A percentile compares a stretch with the other conserved stretches of the same genome.
These are phyloP conservation scores for Epichloe elymi DNA, from an alignment of 2,329 filamentous ascomycete species.

Conservation along the genomic window DNA sequence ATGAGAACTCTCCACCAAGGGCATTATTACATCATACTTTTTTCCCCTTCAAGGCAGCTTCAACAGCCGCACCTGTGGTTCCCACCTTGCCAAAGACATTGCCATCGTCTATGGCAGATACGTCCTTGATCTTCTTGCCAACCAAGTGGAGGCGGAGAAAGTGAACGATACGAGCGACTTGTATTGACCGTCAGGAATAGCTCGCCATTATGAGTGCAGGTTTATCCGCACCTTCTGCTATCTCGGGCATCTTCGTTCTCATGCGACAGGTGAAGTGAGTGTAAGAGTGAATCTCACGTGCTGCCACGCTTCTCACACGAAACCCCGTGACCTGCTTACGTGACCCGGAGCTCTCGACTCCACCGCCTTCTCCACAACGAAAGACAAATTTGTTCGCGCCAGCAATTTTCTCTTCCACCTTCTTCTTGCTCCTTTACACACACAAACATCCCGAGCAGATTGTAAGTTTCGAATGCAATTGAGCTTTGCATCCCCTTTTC, in stretches of 20 bases:
- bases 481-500: neutral
- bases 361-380: constrained; percentile 11
- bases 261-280: neutral
- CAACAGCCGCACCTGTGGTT: constrained; percentile 62
- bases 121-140: constrained; percentile 61
- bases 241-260: constrained; percentile 41
- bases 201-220: neutral
- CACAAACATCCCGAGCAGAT: constrained; percentile 2
- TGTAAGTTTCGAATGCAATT: constrained; percentile 7
- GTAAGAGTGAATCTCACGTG: neutral
- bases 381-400: constrained; percentile 13
- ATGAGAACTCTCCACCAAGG: too few relatives aligned
- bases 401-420: constrained; percentile 13
- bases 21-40: constrained; percentile 27
- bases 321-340: constrained; percentile 18
- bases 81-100: constrained; percentile 88
- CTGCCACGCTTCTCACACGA: constrained; percentile 17
- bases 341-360: constrained; percentile 3
- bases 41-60: constrained; percentile 60
- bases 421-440: constrained; percentile 5
- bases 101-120: constrained; percentile 61
- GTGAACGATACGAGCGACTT: constrained; percentile 74
- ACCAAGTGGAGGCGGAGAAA: constrained; percentile 74
- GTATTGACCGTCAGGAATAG: neutral
- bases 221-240: constrained; percentile 38